Percentiles rank a stretch among this genome's conserved stretches.
phyloP scores from a whole-genome alignment of 306 rosid genomes.

The Dalbergia cochinchinensis region DNA sequence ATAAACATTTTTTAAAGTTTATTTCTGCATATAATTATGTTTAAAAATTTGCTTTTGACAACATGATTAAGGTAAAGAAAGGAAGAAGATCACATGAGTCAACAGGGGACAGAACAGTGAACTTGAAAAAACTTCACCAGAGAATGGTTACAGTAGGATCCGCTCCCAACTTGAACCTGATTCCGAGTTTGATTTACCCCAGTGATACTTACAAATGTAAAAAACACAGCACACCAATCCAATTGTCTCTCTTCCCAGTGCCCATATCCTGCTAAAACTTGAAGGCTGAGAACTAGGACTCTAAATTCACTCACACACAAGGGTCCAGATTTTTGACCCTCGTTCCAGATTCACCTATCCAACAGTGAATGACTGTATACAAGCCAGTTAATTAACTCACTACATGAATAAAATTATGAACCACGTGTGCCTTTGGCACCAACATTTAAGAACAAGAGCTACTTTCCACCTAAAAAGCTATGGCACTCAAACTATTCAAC shows the following conservation, averaged over 20 bases:
- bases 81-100: background rate
- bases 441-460: constrained; percentile 44
- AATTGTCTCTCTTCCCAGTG: constrained; percentile 53
- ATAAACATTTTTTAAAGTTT: too few relatives aligned
- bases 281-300: constrained; percentile 70
- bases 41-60: too few relatives aligned
- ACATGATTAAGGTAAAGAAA: background rate
- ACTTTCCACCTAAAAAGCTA: constrained; percentile 50
- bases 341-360: constrained; percentile 58
- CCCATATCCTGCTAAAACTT: constrained; percentile 78
- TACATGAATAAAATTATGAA: constrained; percentile 42
- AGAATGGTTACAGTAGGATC: constrained; percentile 71
- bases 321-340: constrained; percentile 69
- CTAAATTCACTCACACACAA: constrained; percentile 52
- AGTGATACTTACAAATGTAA: constrained; percentile 34
- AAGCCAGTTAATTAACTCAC: constrained; percentile 32
- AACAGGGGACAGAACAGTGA: constrained; percentile 33
- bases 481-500: constrained; percentile 52
- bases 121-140: constrained; percentile 18
- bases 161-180: constrained; percentile 68
- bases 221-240: constrained; percentile 52
- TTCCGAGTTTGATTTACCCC: constrained; percentile 65
- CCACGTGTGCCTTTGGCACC: constrained; percentile 72
- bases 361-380: constrained; percentile 48
- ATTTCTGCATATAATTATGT: too few relatives aligned